Percentiles rank a stretch among this genome's conserved stretches.
phyloP scores from a whole-genome alignment of 148 eudicot genomes.

The Camellia granthamiana region DNA sequence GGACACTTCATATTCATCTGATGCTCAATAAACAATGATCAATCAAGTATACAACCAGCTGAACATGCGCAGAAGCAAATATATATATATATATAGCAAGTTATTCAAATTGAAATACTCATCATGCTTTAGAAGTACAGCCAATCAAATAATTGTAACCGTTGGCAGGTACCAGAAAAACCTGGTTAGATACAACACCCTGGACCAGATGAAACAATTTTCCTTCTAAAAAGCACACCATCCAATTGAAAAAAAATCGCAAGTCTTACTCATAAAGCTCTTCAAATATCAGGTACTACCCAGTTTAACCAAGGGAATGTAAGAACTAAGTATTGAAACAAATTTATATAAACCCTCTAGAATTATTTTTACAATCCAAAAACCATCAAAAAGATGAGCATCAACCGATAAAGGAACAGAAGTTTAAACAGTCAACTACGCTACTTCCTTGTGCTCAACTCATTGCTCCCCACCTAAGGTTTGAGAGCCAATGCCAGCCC shows the following conservation, averaged over 20 bases:
- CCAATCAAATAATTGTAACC: not conserved
- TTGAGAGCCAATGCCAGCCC: constrained; percentile 78
- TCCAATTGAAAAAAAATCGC: not conserved
- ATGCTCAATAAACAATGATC: too few species aligned
- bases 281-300: not conserved
- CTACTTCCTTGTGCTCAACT: constrained; percentile 3
- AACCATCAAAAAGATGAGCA: constrained; percentile 3
- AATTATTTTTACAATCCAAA: constrained; percentile 7
- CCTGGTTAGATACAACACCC: not conserved
- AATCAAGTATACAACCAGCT: too few species aligned
- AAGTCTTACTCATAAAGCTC: not conserved
- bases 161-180: not conserved
- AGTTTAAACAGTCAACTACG: not conserved
- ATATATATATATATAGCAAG: not conserved
- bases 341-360: not conserved
- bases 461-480: constrained; percentile 38
- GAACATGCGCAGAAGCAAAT: too few species aligned
- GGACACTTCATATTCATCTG: too few species aligned
- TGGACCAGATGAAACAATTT: not conserved
- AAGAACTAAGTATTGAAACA: not conserved
- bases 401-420: not conserved
- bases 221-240: not conserved
- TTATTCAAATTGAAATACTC: not conserved
- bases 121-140: not conserved
- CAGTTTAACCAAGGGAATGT: not conserved